phyloP scores from a whole-genome alignment of 1,284 basidiomycete genomes.

The Cutaneotrichosporon sp. region DNA sequence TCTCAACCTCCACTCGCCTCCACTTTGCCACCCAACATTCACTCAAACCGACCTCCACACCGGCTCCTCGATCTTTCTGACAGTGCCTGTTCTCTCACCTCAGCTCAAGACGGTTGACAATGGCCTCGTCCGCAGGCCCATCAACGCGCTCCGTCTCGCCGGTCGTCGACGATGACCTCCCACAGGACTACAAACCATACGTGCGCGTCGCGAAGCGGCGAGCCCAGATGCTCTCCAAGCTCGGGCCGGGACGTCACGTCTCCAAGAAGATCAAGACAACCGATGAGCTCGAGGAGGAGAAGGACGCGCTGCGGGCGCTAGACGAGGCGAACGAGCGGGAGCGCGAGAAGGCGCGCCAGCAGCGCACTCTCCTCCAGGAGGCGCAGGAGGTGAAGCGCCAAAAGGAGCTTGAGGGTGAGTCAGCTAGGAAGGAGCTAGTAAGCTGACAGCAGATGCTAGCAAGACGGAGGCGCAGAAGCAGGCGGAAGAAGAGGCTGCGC shows the following conservation, averaged over 20 bases:
- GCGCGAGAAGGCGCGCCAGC: conserved; percentile 67
- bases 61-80: not conserved
- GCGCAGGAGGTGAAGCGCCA: conserved; percentile 87
- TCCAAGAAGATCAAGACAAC: conserved; percentile 17
- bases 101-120: not conserved
- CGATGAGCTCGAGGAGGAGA: conserved; percentile 16
- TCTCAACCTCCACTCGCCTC: not conserved
- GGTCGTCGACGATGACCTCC: conserved; percentile 56
- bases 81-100: not conserved
- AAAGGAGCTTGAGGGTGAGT: conserved; percentile 75
- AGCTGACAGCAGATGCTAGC: conserved; percentile 65
- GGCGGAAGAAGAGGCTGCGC: conserved; percentile 84
- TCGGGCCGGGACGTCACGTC: conserved; percentile 56
- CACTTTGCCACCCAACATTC: no score
- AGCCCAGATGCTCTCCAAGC: conserved; percentile 52
- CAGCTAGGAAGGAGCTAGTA: not conserved
- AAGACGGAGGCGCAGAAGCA: conserved; percentile 81
- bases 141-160: conserved; percentile 10
- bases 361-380: conserved; percentile 81
- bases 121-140: not conserved
- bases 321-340: conserved; percentile 26
- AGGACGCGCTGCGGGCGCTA: conserved; percentile 12
- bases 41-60: not conserved
- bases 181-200: conserved; percentile 29
- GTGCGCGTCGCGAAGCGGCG: conserved; percentile 41